A percentile compares a stretch with the other conserved stretches of the same genome.
Evolutionary conservation across 2,329 filamentous ascomycete genomes (phyloP).

Genomic region (Colletotrichum sp.): DNA sequence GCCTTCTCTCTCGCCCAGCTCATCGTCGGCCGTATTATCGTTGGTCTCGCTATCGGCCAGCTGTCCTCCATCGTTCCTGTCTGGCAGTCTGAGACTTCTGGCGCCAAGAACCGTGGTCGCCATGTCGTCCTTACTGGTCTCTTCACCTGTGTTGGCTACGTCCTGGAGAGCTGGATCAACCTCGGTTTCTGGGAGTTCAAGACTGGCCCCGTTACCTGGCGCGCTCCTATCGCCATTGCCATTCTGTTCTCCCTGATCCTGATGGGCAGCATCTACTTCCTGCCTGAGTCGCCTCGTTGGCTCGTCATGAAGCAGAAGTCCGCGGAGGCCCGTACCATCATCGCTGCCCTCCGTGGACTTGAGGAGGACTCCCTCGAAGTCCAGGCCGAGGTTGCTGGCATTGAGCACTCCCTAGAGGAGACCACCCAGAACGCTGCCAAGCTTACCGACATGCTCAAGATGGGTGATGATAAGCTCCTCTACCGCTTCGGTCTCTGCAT

Average conservation of each 20-base stretch:
- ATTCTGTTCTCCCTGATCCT: slow-evolving; percentile 35
- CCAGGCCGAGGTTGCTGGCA: slow-evolving; percentile 50
- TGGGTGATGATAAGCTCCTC: slow-evolving; percentile 55
- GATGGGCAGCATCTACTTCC: slow-evolving; percentile 35
- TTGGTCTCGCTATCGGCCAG: slow-evolving; percentile 43
- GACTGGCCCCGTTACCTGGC: slow-evolving; percentile 30
- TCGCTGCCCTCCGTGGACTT: slow-evolving; percentile 52
- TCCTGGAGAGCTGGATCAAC: slow-evolving; percentile 50
- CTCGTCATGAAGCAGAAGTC: slow-evolving; percentile 33
- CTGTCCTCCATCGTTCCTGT: slow-evolving; percentile 45
- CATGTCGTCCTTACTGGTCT: slow-evolving; percentile 39
- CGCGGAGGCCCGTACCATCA: slow-evolving; percentile 34
- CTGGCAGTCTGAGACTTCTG: slow-evolving; percentile 43
- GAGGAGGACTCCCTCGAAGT: slow-evolving; percentile 55
- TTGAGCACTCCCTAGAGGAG: slow-evolving; percentile 53
- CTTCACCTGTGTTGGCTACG: slow-evolving; percentile 25
- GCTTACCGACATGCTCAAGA: slow-evolving; percentile 49
- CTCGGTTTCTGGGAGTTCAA: slow-evolving; percentile 44
- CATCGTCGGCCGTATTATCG: slow-evolving; percentile 45
- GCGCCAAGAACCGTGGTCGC: slow-evolving; percentile 46
- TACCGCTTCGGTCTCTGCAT: slow-evolving; percentile 52
- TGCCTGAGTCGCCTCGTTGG: slow-evolving; percentile 38
- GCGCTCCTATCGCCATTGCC: slow-evolving; percentile 41
- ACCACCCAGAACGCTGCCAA: slow-evolving; percentile 38
- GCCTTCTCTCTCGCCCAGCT: slow-evolving; percentile 45